Conservation (phyloP, 805 yeast genomes). For the Schwanniomyces pseudopolymorphus region DNA sequence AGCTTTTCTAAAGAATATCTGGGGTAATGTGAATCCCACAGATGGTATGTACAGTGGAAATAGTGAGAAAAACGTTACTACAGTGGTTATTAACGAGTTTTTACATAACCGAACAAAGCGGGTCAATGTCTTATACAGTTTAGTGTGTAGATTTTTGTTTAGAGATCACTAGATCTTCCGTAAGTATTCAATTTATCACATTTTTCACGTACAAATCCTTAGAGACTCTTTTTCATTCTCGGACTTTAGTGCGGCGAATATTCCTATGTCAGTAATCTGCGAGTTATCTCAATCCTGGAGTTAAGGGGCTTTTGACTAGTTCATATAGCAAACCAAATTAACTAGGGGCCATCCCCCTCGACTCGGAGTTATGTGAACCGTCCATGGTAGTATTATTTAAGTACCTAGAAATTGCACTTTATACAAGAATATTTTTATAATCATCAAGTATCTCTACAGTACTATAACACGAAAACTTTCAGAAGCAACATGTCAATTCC, state of each 20-base stretch:
- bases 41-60: background rate
- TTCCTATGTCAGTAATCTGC: background rate
- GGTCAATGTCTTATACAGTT: background rate
- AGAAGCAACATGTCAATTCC: constrained; percentile 20
- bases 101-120: background rate
- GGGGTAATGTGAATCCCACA: background rate
- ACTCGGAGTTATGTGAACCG: background rate
- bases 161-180: background rate
- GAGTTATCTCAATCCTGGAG: background rate
- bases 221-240: too few relatives aligned
- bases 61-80: background rate
- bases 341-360: background rate
- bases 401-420: background rate
- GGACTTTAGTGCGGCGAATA: background rate
- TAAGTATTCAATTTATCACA: too few relatives aligned
- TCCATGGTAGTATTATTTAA: background rate
- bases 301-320: background rate
- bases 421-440: background rate
- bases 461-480: background rate
- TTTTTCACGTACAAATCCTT: too few relatives aligned
- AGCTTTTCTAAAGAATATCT: background rate
- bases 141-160: background rate
- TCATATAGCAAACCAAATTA: background rate
- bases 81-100: background rate
- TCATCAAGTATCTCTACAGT: background rate